Evolutionary conservation across 495 filamentous ascomycete species (phyloP).

Genomic region (Penicillium taxi): DNA sequence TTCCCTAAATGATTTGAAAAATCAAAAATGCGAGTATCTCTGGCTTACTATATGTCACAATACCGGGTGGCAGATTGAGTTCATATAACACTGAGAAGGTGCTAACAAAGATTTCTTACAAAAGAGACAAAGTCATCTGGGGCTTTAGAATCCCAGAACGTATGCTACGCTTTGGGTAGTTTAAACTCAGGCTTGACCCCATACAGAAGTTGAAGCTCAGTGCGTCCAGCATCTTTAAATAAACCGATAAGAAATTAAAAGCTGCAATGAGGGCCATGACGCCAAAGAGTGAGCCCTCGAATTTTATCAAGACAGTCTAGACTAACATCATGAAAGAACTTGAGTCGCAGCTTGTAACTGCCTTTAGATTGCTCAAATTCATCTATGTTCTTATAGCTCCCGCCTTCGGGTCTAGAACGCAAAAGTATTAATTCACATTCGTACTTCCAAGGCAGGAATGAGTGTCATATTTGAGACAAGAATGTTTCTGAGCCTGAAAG

Average conservation of each 20-base stretch:
- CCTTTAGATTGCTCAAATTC: slow-evolving; percentile 53
- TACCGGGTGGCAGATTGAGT: no score
- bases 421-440: slow-evolving; percentile 57
- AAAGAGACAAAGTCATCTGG: slow-evolving; percentile 35
- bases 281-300: slow-evolving; percentile 52
- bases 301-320: slow-evolving; percentile 20
- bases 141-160: slow-evolving; percentile 41
- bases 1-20: no score
- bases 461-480: slow-evolving; percentile 50
- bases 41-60: no score
- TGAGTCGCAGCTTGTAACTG: slow-evolving; percentile 46
- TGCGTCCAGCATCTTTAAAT: slow-evolving; percentile 12
- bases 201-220: slow-evolving; percentile 9
- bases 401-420: slow-evolving; percentile 65
- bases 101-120: slow-evolving; percentile 27
- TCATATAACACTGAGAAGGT: slow-evolving; percentile 28
- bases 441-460: slow-evolving; percentile 62
- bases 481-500: slow-evolving; percentile 67
- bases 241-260: slow-evolving; percentile 12
- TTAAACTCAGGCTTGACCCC: slow-evolving; percentile 43
- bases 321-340: no score
- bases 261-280: slow-evolving; percentile 39
- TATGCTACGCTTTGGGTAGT: slow-evolving; percentile 41
- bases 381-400: slow-evolving; percentile 57
- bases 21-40: no score